phyloP scores from a whole-genome alignment of 441 rosid species.

The Pelargonium fulgidum region DNA sequence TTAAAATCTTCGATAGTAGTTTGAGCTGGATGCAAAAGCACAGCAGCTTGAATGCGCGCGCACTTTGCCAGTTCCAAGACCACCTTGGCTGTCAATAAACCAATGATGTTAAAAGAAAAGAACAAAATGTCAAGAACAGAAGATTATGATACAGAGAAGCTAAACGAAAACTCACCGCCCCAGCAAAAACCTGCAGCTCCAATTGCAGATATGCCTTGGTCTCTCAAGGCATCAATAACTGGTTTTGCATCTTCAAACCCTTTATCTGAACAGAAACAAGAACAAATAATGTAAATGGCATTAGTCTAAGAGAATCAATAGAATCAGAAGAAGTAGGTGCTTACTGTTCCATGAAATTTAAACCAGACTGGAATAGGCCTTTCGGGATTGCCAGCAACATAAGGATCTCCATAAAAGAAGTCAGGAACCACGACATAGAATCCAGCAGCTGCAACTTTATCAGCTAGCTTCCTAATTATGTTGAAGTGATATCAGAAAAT shows the following conservation, averaged over 20 bases:
- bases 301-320: not conserved
- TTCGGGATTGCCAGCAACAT: slow-evolving; percentile 14
- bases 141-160: not conserved
- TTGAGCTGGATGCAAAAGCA: slow-evolving; percentile 30
- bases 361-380: slow-evolving; percentile 24
- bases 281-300: too few relatives aligned
- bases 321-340: not conserved
- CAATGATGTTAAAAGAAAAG: too few relatives aligned
- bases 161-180: slow-evolving; percentile 20
- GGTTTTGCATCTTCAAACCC: slow-evolving; percentile 24
- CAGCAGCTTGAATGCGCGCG: slow-evolving; percentile 20
- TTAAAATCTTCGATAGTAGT: slow-evolving; percentile 22
- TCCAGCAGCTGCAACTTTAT: slow-evolving; percentile 26
- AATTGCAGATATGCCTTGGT: slow-evolving; percentile 18
- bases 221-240: slow-evolving; percentile 19
- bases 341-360: slow-evolving; percentile 23
- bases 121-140: not conserved
- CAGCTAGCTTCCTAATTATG: slow-evolving; percentile 28
- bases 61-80: slow-evolving; percentile 15
- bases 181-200: slow-evolving; percentile 28
- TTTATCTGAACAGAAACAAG: slow-evolving; percentile 16
- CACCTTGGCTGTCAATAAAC: slow-evolving; percentile 21
- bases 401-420: slow-evolving; percentile 30
- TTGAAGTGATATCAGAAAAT: not conserved
- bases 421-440: slow-evolving; percentile 31